Evolutionary conservation across 2,329 filamentous ascomycete species (phyloP), one percentile per base, ranked within the genome.

Genomic region (Aspergillus hortae): DNA sequence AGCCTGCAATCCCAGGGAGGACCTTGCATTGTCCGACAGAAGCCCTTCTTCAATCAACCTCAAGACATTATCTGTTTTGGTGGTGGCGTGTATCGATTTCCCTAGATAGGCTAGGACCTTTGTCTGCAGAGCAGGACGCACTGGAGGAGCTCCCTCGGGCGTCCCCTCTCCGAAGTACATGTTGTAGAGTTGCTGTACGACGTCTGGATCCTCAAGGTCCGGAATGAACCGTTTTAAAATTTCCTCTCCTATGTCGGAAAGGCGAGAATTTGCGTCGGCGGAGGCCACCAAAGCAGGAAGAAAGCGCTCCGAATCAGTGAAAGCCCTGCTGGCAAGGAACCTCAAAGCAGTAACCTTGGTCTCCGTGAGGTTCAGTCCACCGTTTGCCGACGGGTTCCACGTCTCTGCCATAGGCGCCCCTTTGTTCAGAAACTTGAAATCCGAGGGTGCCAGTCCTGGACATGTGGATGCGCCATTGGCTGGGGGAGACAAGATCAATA

Each of bases 241-340:
- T 61, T 96, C 91, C 51, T 96, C 90, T 0, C 89, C 92, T n/a
- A 90, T 76, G n/a, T 88, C 84, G 10, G 89, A 85, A 35, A 96
- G 85, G 7, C 87, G 83, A 33, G 86, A 90, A 58, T 96, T 94
- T 1, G 85, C 76, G 70, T 92, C 92, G 0, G 90, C 86, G 23
- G 90, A 87, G 4, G 92, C 91, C 66, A 89, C 91, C 1, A 97
- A 73, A 0, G 90, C 88, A 0, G 92, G 88, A 11, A 96, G 70
- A 61, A 96, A 90, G 30, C 91, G 85, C 65, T 97, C 89, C 1
- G 84, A 74, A 55, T 96, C 90, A 0, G 77, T 85, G 69, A 99
- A 97, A 6, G 92, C 85, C 4, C 90, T 91, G 64, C 90, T 96
- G 2, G 88, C 85, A 17, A 99, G 75, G 49, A 97, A 85, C 19